A percentile compares a stretch with the other conserved stretches of the same genome.
Conservation (phyloP, 768 basidiomycete species). For the Favolaschia claudopus region DNA sequence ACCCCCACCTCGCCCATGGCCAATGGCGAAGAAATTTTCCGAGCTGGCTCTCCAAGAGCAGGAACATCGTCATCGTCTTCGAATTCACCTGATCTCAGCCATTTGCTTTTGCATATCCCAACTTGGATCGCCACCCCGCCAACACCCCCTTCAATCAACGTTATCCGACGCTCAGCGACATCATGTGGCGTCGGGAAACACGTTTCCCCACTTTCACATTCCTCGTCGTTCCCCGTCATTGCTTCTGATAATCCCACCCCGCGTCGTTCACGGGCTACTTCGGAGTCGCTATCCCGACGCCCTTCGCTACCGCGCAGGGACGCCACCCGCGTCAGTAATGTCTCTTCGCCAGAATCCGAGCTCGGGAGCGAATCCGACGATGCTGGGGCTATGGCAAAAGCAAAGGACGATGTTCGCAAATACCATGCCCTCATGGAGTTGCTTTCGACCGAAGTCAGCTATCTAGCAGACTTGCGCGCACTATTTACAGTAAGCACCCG, state of each 20-base stretch:
- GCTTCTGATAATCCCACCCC: slow-evolving; percentile 34
- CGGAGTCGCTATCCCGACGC: slow-evolving; percentile 5
- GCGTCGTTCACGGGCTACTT: slow-evolving; percentile 18
- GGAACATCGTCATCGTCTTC: too few relatives aligned
- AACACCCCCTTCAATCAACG: slow-evolving; percentile 55
- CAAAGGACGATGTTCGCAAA: slow-evolving; percentile 56
- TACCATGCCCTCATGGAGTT: slow-evolving; percentile 87
- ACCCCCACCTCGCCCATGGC: slow-evolving; percentile 47
- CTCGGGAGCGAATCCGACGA: slow-evolving; percentile 14
- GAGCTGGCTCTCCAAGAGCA: too few relatives aligned
- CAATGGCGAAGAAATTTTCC: slow-evolving; percentile 11
- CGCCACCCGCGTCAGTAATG: slow-evolving; percentile 19
- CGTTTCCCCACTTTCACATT: slow-evolving; percentile 44
- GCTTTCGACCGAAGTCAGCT: slow-evolving; percentile 83
- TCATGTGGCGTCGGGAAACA: slow-evolving; percentile 41
- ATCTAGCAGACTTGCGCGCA: slow-evolving; percentile 78
- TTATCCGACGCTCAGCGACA: slow-evolving; percentile 46
- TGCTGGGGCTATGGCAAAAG: slow-evolving; percentile 38
- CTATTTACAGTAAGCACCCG: slow-evolving; percentile 69
- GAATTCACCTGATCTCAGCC: slow-evolving; percentile 36
- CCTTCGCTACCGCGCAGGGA: slow-evolving; percentile 18
- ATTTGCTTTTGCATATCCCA: slow-evolving; percentile 40
- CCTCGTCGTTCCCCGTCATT: slow-evolving; percentile 54
- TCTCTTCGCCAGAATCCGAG: background rate
- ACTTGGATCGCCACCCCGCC: slow-evolving; percentile 68